A percentile compares a stretch with the other conserved stretches of the same genome.
phyloP scores from a whole-genome alignment of 2,329 filamentous ascomycete genomes.

The Xylariaceae sp. region DNA sequence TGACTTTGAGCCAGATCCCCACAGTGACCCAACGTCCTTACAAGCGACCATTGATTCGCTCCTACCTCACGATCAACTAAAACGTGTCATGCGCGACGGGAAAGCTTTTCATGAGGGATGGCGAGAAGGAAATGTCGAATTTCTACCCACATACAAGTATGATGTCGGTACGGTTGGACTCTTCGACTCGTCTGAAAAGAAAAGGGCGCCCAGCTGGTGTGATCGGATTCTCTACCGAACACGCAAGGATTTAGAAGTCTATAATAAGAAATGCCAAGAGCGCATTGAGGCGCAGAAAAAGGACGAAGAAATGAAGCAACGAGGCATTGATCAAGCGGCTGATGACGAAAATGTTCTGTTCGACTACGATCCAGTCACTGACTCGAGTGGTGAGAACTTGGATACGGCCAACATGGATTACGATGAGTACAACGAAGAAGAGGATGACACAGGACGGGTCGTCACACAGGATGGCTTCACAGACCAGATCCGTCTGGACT shows the following conservation, averaged over 20 bases:
- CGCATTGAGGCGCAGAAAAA: slow-evolving; percentile 62
- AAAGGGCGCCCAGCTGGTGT: slow-evolving; percentile 90
- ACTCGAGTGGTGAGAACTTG: slow-evolving; percentile 47
- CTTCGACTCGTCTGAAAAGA: slow-evolving; percentile 95
- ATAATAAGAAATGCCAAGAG: slow-evolving; percentile 57
- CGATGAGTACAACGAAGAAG: slow-evolving; percentile 49
- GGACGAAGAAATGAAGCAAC: slow-evolving; percentile 80
- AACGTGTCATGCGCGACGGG: slow-evolving; percentile 63
- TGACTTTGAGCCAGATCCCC: slow-evolving; percentile 61
- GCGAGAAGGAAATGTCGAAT: slow-evolving; percentile 81
- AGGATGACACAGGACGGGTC: slow-evolving; percentile 44
- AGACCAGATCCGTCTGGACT: slow-evolving; percentile 51
- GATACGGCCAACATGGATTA: slow-evolving; percentile 38
- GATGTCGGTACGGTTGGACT: slow-evolving; percentile 87
- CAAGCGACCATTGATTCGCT: slow-evolving; percentile 85
- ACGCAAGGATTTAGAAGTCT: slow-evolving; percentile 60
- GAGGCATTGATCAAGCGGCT: slow-evolving; percentile 65
- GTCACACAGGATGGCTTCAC: slow-evolving; percentile 53
- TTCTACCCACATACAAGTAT: slow-evolving; percentile 95
- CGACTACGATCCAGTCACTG: slow-evolving; percentile 80
- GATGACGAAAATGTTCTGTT: slow-evolving; percentile 82
- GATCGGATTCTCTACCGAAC: slow-evolving; percentile 88
- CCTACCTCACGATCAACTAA: slow-evolving; percentile 83
- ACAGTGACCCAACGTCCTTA: slow-evolving; percentile 76
- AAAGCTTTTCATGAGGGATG: slow-evolving; percentile 88